Evolutionary conservation across 179 eudicot genomes (phyloP).

Genomic region (Sideroxylon spinosum): DNA sequence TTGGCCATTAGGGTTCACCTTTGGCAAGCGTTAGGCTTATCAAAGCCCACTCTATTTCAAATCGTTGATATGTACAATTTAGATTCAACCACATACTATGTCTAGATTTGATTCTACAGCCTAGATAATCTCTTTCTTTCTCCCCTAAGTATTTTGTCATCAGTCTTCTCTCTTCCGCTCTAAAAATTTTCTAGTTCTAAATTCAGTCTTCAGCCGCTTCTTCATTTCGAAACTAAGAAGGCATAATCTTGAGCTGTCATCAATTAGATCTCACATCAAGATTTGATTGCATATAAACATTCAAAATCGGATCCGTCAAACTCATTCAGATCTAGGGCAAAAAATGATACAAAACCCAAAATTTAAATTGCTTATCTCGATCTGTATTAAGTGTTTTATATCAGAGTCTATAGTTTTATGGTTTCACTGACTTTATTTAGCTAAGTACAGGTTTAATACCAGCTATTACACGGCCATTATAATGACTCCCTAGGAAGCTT

Average conservation of each 20-base stretch:
- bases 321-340: slow-evolving; percentile 18
- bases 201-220: slow-evolving; percentile 7
- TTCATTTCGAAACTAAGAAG: not conserved
- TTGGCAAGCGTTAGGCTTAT: not conserved
- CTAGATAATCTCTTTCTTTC: no score
- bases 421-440: no score
- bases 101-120: not conserved
- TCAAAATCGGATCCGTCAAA: not conserved
- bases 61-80: slow-evolving; percentile 39
- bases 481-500: no score
- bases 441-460: no score
- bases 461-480: no score
- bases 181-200: not conserved
- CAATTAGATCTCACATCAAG: not conserved
- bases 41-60: slow-evolving; percentile 3
- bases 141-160: not conserved
- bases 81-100: slow-evolving; percentile 16
- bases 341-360: slow-evolving; percentile 15
- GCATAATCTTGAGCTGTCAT: not conserved
- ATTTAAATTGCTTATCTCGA: not conserved
- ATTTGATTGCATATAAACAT: slow-evolving; percentile 7
- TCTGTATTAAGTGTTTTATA: not conserved
- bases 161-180: not conserved
- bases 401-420: no score
- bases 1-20: no score